Evolutionary conservation across 1,284 basidiomycete species (phyloP).

Genomic region (Ustilago sp.): DNA sequence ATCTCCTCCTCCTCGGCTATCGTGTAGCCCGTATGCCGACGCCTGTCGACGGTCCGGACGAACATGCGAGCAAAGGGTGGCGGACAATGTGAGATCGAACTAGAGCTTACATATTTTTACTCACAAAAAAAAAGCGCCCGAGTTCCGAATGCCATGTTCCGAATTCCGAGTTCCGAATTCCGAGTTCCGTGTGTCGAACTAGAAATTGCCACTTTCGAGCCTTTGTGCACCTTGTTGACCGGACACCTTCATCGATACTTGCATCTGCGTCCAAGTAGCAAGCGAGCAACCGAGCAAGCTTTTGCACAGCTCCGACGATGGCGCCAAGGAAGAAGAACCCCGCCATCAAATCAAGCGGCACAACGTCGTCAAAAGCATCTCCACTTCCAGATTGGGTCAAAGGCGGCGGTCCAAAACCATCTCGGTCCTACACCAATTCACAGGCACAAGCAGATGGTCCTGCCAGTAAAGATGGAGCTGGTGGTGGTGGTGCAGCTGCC

Average conservation of each 20-base stretch:
- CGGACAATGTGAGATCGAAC: too few relatives aligned
- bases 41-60: too few relatives aligned
- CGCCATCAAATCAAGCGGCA: conserved; percentile 66
- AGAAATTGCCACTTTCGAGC: neutral
- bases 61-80: too few relatives aligned
- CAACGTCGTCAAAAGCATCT: conserved; percentile 66
- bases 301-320: conserved; percentile 28
- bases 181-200: neutral
- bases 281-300: neutral
- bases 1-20: too few relatives aligned
- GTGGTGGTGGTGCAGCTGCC: conserved; percentile 1
- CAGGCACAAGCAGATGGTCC: conserved; percentile 22
- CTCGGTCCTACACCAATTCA: conserved; percentile 56
- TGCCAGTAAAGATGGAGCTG: conserved; percentile 5
- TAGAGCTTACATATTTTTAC: too few relatives aligned
- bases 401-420: conserved; percentile 58
- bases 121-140: too few relatives aligned
- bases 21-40: too few relatives aligned
- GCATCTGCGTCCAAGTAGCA: neutral
- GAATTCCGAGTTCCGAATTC: neutral
- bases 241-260: neutral
- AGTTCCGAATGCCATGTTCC: neutral
- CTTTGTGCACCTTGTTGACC: neutral
- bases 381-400: conserved; percentile 69
- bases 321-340: conserved; percentile 65